Evolutionary conservation across 345 rosid species (phyloP), one percentile per base, ranked within the genome.

Genomic region (Abelmoschus esculentus): DNA sequence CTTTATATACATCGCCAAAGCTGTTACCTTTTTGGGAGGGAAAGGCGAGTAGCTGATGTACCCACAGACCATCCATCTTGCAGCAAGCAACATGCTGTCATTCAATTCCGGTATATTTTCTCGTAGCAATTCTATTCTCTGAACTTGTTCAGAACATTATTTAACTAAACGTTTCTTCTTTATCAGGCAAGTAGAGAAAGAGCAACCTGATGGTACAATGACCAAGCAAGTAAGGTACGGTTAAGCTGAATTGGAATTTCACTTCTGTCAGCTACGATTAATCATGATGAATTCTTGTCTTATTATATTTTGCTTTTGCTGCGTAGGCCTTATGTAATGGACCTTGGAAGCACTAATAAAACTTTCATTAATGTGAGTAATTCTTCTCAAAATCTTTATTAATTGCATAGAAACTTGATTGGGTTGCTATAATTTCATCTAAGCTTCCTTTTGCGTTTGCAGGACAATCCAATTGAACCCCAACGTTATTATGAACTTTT

Each of bases 51-150:
- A 13, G 97, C 97, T 2, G 99, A 95, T 70, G 61, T 95, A 72
- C 98, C 99, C 9, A 95, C 98, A 1, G 99, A 95, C 73, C 99
- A 95, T 70, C 99, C 99, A 59, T 95, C 99, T 50, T 92, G 97
- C 81, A 95, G 99, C 98, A 95, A 95, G 79, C 98, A 95, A 62
- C 99, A 95, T 82, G 98, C 99, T 49, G 91, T 95, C 71, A 84
- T 95, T 74, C 97, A 91, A 70, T 95, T 80, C 77, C 78, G 96
- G 97, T 91, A 83, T 32, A 72, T 77, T 50, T 5, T 4, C 44
- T 73, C 70, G 67, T 22, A 4, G 54, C 53, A 32, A 69, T 73
- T 77, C 26, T 70, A 6, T 63, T 46, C 28, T 54, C 26, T 44
- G 3, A 12, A 58, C 55, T 61, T 61, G 32, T 72, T 60, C 4